Base-by-base conservation (phyloP, 495 filamentous ascomycete genomes). In the Lophiotrema nucula region DNA sequence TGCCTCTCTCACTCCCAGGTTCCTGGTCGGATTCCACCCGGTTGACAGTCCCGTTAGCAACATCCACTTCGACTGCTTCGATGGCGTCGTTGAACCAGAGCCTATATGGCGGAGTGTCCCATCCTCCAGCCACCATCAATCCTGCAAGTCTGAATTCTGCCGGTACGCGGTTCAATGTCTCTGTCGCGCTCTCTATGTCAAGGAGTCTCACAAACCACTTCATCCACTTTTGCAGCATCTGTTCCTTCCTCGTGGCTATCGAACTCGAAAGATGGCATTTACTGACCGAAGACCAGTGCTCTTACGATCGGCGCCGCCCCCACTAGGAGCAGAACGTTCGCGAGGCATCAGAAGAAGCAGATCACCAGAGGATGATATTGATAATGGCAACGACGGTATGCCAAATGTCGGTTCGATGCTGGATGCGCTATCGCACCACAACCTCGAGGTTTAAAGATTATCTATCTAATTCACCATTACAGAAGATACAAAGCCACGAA, bases 311-410 rank as follows among this genome's bases (percentile, higher is more conserved):
- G 41, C 62, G 35, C 44, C 58, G 2, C 56, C 76, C 62, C 68
- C 72, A 59, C 73, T 77, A 64, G 77, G 77, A 60, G 72, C 74
- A 16, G 78, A 79, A 67, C 71, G 71, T 47, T 83, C 90, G 61
- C 86, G 93, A 70, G 90, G 91, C 59, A 72, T 89, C 69, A 98
- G 97, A 79, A 84, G 93, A 74, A 93, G 89, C 82, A 89, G 90
- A 54, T 96, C 93, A 48, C 92, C 90, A 65, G 89, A 95, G 63
- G 77, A 78, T 26, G 39, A 46, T 63, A 84, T 85, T 69, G 83
- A 81, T 67, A 84, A 88, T 18, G 59, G 56, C 13, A 37, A n/a
- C 60, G 90, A 95, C 77, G 90, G 64, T 67, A 47, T 26, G 59
- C 61, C 31, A 5, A 23, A 35, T 27, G 47, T 26, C 31, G 26